Conservation (phyloP, 2,329 filamentous ascomycete genomes). For the Clonostachys rosea region DNA sequence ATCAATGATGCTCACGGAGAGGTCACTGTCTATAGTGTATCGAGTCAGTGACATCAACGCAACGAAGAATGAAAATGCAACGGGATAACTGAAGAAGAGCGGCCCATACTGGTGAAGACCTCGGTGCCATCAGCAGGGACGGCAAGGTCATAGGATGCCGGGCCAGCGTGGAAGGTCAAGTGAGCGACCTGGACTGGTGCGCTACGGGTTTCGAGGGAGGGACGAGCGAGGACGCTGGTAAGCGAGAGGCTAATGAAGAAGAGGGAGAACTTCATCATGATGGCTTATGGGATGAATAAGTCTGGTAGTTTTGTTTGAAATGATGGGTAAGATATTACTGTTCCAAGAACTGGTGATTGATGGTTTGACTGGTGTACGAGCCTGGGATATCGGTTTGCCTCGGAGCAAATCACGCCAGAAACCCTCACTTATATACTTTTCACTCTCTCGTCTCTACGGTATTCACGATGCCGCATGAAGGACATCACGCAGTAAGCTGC, state of each 20-base stretch:
- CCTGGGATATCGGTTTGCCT: too few relatives aligned
- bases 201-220: slow-evolving; percentile 4
- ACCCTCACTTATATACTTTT: too few relatives aligned
- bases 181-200: slow-evolving; percentile 27
- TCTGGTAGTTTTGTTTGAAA: background rate
- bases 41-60: background rate
- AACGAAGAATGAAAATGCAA: background rate
- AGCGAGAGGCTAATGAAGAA: slow-evolving; percentile 4
- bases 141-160: slow-evolving; percentile 30
- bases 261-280: slow-evolving; percentile 13
- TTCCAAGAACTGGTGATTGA: background rate
- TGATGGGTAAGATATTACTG: background rate
- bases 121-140: slow-evolving; percentile 34
- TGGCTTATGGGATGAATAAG: background rate
- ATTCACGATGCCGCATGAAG: too few relatives aligned
- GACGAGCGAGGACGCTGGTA: background rate
- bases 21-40: slow-evolving; percentile 23
- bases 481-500: too few relatives aligned
- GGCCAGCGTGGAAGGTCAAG: slow-evolving; percentile 36
- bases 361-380: too few relatives aligned
- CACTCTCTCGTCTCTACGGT: too few relatives aligned
- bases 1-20: slow-evolving; percentile 33
- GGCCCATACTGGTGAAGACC: slow-evolving; percentile 26
- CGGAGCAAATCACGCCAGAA: too few relatives aligned
- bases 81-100: background rate